A percentile compares a stretch with the other conserved stretches of the same genome.
Conservation (phyloP, 176 grass and related monocot species). For the Oryza meridionalis region DNA sequence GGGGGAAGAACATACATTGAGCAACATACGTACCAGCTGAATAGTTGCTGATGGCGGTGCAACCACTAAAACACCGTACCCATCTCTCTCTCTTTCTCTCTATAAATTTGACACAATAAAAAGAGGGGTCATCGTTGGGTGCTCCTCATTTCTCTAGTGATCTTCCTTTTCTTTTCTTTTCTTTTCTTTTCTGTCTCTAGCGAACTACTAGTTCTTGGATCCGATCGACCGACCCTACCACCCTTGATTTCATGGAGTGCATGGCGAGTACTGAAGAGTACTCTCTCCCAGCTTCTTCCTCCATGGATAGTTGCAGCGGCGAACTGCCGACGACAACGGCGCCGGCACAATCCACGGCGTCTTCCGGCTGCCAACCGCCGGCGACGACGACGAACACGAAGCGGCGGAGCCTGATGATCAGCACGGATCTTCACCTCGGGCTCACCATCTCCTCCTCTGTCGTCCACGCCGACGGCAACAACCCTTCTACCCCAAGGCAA, state of each 20-base stretch:
- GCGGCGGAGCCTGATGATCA: slow-evolving; percentile 42
- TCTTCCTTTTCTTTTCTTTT: not conserved
- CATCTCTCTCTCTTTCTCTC: not conserved
- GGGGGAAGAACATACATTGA: too few species aligned
- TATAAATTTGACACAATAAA: not conserved
- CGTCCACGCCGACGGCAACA: not conserved
- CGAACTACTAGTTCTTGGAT: too few species aligned
- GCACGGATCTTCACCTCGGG: slow-evolving; percentile 62
- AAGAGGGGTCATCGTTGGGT: not conserved
- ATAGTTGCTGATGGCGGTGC: not conserved
- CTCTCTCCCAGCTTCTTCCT: slow-evolving; percentile 47
- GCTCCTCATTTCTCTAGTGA: not conserved
- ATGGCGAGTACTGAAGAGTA: not conserved
- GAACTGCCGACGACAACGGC: not conserved
- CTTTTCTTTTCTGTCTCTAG: too few species aligned
- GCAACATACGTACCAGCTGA: not conserved
- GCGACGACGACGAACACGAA: not conserved
- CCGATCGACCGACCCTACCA: not conserved
- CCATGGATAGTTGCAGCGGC: slow-evolving; percentile 65
- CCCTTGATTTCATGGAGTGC: not conserved
- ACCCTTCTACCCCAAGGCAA: slow-evolving; percentile 38
- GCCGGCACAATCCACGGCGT: slow-evolving; percentile 40
- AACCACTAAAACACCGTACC: not conserved
- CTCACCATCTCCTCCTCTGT: slow-evolving; percentile 46
- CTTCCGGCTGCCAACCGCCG: slow-evolving; percentile 32